Base-by-base conservation (phyloP, 192 early-diverging fungal species). In the Coemansia sp. region DNA sequence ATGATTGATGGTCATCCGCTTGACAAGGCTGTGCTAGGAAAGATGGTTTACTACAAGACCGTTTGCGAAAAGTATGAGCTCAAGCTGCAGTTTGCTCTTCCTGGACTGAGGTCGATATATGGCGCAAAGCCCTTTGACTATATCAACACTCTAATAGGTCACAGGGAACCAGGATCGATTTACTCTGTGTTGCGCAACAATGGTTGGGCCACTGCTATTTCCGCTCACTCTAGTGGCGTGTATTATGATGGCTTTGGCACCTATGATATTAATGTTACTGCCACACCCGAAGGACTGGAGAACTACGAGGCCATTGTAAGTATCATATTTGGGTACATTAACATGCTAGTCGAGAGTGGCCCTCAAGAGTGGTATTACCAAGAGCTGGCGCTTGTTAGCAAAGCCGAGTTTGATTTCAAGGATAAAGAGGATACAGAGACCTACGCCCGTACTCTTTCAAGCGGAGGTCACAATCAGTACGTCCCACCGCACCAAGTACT, bases 161-260 rank as follows among this genome's bases (percentile, higher is more conserved):
- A 93, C 72, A 92, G 95, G 65, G 90, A 90, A 22, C 72, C 81
- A 16, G 97, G 97, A 1, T 97, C 95, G 1, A 81, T 98, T 65
- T 76, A 93, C 11, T 89, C 91, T 1, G 73, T 92, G 34, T 75
- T 97, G 34, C 93, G 94, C 68, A 86, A 90, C 55, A 87, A 91
- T 29, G 91, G 93, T 3, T 97, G 95, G 95, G 93, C 92, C 6
- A 87, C 91, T 46, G 82, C 85, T 24, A 71, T 94, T 47, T 85
- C 78, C 18, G 90, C 88, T 1, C 87, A 89, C 29, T 62, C 44
- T 6, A 34, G 47, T 6, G 4, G 13, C n/a, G 20, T 10, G 0
- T 31, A 0, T 44, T 6, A 39, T 16, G 70, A 77, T 36, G 66
- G 34, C 3, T 67, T 68, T n/a, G 63, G 71, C 43, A 20, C 71